These are phyloP conservation scores for Pilaira anomala DNA, from an alignment of 192 early-diverging fungal genomes.

Conservation along the genomic window DNA sequence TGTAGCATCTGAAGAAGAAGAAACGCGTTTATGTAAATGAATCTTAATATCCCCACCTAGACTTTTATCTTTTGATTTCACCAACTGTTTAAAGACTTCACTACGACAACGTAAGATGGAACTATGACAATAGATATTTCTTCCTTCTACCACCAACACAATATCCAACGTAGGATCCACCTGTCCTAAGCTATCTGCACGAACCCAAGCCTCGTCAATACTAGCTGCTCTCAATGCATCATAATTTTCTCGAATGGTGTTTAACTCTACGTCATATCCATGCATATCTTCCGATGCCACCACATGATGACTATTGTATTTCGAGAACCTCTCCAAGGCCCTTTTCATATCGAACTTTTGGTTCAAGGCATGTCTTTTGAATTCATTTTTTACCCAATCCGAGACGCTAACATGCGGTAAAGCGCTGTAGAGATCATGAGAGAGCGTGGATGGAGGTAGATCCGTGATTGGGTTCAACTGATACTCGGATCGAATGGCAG, in stretches of 20 bases:
- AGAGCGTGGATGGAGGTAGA: background rate
- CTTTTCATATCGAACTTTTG: background rate
- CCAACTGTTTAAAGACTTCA: constrained; percentile 35
- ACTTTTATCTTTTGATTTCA: background rate
- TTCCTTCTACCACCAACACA: constrained; percentile 40
- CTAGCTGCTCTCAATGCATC: background rate
- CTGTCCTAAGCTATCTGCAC: background rate
- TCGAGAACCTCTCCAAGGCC: background rate
- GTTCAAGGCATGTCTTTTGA: constrained; percentile 16
- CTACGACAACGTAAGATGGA: constrained; percentile 46
- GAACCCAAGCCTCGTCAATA: constrained; percentile 15
- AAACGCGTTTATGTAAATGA: background rate
- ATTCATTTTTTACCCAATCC: background rate
- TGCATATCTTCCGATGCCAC: constrained; percentile 30
- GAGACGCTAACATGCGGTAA: background rate
- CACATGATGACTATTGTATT: background rate
- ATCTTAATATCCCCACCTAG: background rate
- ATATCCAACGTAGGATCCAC: constrained; percentile 45
- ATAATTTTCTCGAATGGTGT: background rate
- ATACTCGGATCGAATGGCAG: constrained; percentile 54
- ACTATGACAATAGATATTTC: constrained; percentile 43
- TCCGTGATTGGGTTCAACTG: background rate
- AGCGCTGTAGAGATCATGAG: background rate
- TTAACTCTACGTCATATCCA: background rate
- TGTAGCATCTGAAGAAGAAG: no score